These are phyloP conservation scores for Alternaria atra DNA, from an alignment of 2,329 filamentous ascomycete species.

Conservation along the genomic window DNA sequence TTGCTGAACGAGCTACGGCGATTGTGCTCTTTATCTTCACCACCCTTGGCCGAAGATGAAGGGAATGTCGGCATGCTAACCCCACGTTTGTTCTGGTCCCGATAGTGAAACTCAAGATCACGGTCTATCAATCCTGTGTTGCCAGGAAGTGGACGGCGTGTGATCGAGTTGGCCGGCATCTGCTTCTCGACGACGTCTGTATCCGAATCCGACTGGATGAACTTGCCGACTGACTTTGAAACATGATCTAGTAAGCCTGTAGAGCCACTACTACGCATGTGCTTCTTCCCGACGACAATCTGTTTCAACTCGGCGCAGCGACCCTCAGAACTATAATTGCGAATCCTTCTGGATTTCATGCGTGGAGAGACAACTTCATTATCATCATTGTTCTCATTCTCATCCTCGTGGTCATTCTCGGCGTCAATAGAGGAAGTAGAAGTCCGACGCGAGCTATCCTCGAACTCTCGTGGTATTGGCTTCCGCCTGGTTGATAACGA, in stretches of 20 bases:
- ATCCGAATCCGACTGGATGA: not conserved
- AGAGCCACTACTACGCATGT: not conserved
- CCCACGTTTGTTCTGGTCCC: not conserved
- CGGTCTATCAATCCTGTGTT: not conserved
- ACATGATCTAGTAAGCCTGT: not conserved
- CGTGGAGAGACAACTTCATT: not conserved
- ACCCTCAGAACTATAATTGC: too few relatives aligned
- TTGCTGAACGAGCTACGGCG: not conserved
- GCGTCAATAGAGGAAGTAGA: not conserved
- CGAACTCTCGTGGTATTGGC: not conserved
- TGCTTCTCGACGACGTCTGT: not conserved
- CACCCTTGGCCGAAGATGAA: fast-evolving
- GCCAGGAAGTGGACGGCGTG: not conserved
- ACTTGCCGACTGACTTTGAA: not conserved
- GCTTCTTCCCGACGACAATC: not conserved
- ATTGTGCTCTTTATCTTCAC: not conserved
- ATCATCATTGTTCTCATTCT: not conserved
- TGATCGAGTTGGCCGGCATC: not conserved
- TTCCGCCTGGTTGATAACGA: not conserved
- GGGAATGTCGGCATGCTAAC: not conserved
- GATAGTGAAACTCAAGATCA: not conserved
- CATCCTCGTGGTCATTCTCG: not conserved
- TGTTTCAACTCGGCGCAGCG: not conserved
- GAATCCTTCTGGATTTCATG: too few relatives aligned
- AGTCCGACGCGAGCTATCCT: not conserved